Base-by-base conservation (phyloP, 495 filamentous ascomycete genomes). In the Pyrenopolyporus hunteri region DNA sequence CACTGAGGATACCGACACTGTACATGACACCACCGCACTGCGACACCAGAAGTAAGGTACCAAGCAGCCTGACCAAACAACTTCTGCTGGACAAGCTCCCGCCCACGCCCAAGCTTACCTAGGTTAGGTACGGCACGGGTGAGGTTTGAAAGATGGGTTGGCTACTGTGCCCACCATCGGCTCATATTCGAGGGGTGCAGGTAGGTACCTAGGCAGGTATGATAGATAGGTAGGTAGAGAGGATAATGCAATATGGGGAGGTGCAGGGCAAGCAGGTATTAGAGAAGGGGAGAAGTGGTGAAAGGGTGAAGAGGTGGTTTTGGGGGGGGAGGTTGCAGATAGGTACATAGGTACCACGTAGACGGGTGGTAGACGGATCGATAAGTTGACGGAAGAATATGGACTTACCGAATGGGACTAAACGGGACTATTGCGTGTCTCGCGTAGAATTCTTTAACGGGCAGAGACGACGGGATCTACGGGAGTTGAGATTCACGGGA, bases 371-470 rank as follows among this genome's bases (percentile, higher is more conserved):
- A n/a, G n/a, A n/a, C n/a, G 43, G 23, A 17, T 23, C 16, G 25
- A 5, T 23, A 42, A n/a, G 6, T 13, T 7, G 45, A 39, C 19
- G 22, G 13, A 45, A 31, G 37, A 50, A 43, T 5, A 51, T 35
- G 14, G 16, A 52, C 51, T 57, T 57, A 63, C 59, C 32, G 39
- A 57, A 37, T 40, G 32, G 10, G 26, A 46, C 26, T 29, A 29
- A 57, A 37, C 32, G 32, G 10, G 26, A 46, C 26, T 29, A 29
- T 46, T 32, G 23, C 43, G 26, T 63, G 45, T 47, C 59, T 63
- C 59, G 44, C 59, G 59, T 63, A 63, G 43, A 62, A 62, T 56
- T 63, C 52, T 63, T 63, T 17, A 56, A 51, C 32, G 20, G 31
- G 45, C 23, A 47, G 19, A 51, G 46, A 51, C 13, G 45, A 51